A percentile compares a stretch with the other conserved stretches of the same genome.
These are phyloP conservation scores for Rutstroemia sp. DNA, from an alignment of 2,329 filamentous ascomycete species.

Conservation along the genomic window DNA sequence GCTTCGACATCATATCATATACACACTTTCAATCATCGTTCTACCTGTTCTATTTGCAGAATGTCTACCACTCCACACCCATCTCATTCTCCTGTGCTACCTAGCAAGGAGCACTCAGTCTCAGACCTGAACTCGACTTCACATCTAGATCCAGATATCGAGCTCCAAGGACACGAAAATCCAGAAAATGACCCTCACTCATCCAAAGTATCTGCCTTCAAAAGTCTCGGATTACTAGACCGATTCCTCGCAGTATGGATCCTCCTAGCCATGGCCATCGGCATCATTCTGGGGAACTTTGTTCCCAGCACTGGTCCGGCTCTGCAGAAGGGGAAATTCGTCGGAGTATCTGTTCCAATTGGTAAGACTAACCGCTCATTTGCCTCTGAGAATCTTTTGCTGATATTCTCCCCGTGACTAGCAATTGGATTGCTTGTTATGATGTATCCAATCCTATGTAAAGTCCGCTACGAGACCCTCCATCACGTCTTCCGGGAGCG, in stretches of 20 bases:
- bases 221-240: conserved; percentile 38
- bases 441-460: conserved; percentile 93
- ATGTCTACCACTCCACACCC: too few relatives aligned
- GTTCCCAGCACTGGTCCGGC: conserved; percentile 46
- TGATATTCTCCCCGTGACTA: conserved; percentile 26
- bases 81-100: too few relatives aligned
- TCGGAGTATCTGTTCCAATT: conserved; percentile 56
- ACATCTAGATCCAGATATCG: too few relatives aligned
- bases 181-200: too few relatives aligned
- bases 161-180: too few relatives aligned
- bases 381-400: not conserved
- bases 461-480: conserved; percentile 70
- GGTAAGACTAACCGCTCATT: conserved; percentile 33
- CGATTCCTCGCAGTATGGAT: conserved; percentile 51
- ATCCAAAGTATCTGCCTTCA: conserved; percentile 13
- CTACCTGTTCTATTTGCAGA: too few relatives aligned
- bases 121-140: too few relatives aligned
- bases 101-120: too few relatives aligned
- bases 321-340: conserved; percentile 53
- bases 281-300: conserved; percentile 57
- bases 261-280: conserved; percentile 57
- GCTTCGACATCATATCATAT: too few relatives aligned
- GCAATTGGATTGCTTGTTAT: conserved; percentile 77
- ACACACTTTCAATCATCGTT: too few relatives aligned
- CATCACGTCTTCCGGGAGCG: conserved; percentile 56